Base-by-base conservation (phyloP, 2,329 filamentous ascomycete genomes). In the Coccinonectria pachysandricola region DNA sequence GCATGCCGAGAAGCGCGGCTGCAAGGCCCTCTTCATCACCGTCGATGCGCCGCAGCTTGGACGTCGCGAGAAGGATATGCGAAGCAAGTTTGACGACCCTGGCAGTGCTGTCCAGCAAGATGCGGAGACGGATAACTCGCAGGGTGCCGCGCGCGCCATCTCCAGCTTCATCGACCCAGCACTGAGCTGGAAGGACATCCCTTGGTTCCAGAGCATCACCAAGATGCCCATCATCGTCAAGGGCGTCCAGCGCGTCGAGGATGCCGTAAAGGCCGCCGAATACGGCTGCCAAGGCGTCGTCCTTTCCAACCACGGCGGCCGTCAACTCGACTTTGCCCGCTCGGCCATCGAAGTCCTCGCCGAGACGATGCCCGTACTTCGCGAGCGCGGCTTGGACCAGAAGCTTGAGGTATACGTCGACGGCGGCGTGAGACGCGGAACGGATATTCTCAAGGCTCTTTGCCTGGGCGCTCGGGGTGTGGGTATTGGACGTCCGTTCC, bases 11-110 rank as follows among this genome's bases (percentile, higher is more conserved):
- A 65, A 65, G 48, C 79, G 91, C 30, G 91, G 91, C 15, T 96
- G 91, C 68, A 91, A 84, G 59, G 91, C 80, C 7, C 75, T 98
- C 11, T 98, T 98, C 66, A 95, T 98, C 61, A 98, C 91, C 3
- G 91, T 98, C 28, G 91, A 98, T 54, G 91, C 91, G 27, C 91
- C 91, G 5, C 88, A 96, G 57, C 76, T 98, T 12, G 91, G 91
- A 21, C 77, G 91, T 19, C 71, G 91, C 41, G 91, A 98, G 57
- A 98, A 96, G 64, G 91, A 96, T 54, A 96, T 96, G 91, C 82
- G 91, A 19, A 74, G 71, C 40, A 96, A 96, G 57, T 93, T 92
- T 52, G 74, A 73, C 19, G 88, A 94, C 43, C 71, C 71, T 9
- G 88, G 87, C 7, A 81, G 79, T 15, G 81, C 76, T 48, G 84